Evolutionary conservation across 306 rosid genomes (phyloP).

Genomic region (Pyrus bretschneideri): DNA sequence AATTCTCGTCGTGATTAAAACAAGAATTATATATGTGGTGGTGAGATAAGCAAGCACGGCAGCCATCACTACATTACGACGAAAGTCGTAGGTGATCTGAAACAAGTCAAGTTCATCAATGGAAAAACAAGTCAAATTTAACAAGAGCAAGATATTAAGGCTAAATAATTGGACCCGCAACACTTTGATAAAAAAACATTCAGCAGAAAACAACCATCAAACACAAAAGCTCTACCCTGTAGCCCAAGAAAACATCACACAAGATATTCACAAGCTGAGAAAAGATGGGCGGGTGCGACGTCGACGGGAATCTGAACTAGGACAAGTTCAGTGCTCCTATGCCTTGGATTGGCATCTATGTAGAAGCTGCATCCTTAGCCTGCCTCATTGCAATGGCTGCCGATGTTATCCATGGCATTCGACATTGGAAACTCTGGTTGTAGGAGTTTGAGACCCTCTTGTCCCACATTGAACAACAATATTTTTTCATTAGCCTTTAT

Average conservation of each 20-base stretch:
- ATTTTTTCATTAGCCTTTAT: too few species aligned
- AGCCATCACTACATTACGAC: not conserved
- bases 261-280: not conserved
- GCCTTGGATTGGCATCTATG: conserved; percentile 83
- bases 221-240: not conserved
- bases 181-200: not conserved
- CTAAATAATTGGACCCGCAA: not conserved
- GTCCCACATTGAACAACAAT: too few species aligned
- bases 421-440: conserved; percentile 58
- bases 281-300: conserved; percentile 57
- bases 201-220: not conserved
- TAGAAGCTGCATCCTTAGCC: conserved; percentile 59
- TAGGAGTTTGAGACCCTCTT: too few species aligned
- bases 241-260: not conserved
- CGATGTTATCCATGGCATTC: conserved; percentile 54
- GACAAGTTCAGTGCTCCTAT: conserved; percentile 63
- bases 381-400: conserved; percentile 55
- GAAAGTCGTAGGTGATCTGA: not conserved
- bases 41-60: not conserved
- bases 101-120: too few species aligned
- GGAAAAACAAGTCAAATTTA: not conserved
- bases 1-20: not conserved
- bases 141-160: not conserved
- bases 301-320: conserved; percentile 46
- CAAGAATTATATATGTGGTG: not conserved